A percentile compares a stretch with the other conserved stretches of the same genome.
phyloP scores from a whole-genome alignment of 2,329 filamentous ascomycete genomes.

The Talaromyces marneffei region DNA sequence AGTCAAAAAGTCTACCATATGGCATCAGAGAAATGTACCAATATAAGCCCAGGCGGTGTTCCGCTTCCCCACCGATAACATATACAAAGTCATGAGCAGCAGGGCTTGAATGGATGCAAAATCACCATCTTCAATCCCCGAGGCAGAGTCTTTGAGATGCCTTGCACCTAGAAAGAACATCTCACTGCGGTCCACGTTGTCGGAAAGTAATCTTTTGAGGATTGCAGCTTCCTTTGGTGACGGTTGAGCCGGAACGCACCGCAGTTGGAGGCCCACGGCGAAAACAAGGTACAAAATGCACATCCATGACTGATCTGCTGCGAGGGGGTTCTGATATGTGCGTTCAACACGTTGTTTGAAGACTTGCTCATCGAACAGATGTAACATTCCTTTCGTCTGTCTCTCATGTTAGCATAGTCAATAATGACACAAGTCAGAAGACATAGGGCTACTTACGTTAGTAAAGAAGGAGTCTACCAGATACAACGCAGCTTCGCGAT shows the following conservation, averaged over 20 bases:
- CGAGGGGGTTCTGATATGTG: constrained; percentile 52
- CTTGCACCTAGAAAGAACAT: constrained; percentile 58
- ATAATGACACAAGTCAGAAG: neutral
- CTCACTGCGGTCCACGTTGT: constrained; percentile 52
- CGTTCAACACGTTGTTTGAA: constrained; percentile 48
- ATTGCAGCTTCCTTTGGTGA: constrained; percentile 41
- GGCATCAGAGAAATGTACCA: constrained; percentile 34
- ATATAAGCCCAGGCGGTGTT: constrained; percentile 60
- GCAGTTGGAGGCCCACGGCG: constrained; percentile 55
- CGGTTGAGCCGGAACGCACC: neutral
- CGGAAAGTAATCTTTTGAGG: constrained; percentile 47
- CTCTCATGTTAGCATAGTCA: too few relatives aligned
- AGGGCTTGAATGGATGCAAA: constrained; percentile 62
- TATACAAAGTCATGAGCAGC: constrained; percentile 59
- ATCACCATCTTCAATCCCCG: constrained; percentile 55
- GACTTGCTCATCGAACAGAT: constrained; percentile 50
- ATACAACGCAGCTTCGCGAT: constrained; percentile 49
- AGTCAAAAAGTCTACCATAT: neutral
- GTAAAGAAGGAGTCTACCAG: constrained; percentile 57
- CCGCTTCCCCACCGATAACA: constrained; percentile 55
- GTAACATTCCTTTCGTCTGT: constrained; percentile 56
- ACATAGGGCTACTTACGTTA: constrained; percentile 44
- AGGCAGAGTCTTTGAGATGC: constrained; percentile 44
- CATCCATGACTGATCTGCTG: constrained; percentile 47
- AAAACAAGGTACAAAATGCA: constrained; percentile 59